Base-by-base conservation (phyloP, 2,329 filamentous ascomycete species). In the Arthrobotrys musiformis region DNA sequence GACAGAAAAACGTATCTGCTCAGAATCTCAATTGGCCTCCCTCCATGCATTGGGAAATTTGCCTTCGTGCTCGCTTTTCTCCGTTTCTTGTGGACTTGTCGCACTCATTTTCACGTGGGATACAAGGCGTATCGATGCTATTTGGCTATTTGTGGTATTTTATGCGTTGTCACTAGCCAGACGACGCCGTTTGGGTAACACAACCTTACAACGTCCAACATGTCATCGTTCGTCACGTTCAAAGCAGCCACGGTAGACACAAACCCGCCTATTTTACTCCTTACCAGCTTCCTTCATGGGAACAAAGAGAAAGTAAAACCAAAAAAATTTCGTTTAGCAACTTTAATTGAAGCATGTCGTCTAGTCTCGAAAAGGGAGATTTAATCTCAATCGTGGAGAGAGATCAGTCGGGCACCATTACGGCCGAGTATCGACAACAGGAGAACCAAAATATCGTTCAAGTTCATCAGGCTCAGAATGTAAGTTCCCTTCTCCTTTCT, bases 381-480 rank as follows among this genome's bases (percentile, higher is more conserved):
- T 50, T 30, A 9, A 19, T 46, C 17, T 35, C 60, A 17, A 67
- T 77, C 28, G 66, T 77, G 52, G 73, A 77, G 44, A 56, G 66
- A 35, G 73, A 77, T 46, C 73, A 77, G 19, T 77, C 73, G 17
- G 73, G 73, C 46, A 56, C 44, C 6, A 50, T 70, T 56, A 77
- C 66, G 33, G 66, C 73, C 48, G 73, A 77, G 66, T 77, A 77
- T 64, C 56, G 58, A 33, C 54, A 58, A 40, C 58, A 70, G 66
- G 66, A 62, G 33, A 42, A 37, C 13, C 42, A 40, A 6, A 67
- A 63, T 28, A 61, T 77, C 7, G 73, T 56, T 7, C 58, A 42
- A 37, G 73, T 77, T 40, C 73, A 77, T 19, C 66, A 70, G 5
- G 73, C 52, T 28, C 46, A 67, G 15, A 66, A 50, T 11, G 73